Evolutionary conservation across 2,329 filamentous ascomycete species (phyloP).

Genomic region (Pochonia chlamydosporia): DNA sequence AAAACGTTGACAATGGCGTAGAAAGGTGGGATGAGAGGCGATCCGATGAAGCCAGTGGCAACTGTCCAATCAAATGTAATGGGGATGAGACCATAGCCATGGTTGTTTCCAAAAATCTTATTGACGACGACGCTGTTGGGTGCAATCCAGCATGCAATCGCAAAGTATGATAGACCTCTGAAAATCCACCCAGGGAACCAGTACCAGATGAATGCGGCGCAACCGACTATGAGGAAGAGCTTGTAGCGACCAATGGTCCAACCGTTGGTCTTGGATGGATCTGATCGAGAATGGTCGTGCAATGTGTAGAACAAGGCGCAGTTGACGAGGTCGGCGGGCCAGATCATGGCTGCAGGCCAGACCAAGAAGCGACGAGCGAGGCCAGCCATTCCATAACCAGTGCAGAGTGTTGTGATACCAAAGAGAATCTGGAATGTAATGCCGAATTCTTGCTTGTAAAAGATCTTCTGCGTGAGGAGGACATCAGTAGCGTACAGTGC

Average conservation of each 20-base stretch:
- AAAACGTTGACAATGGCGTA: conserved; percentile 51
- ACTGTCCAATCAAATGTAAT: conserved; percentile 52
- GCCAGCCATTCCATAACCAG: conserved; percentile 53
- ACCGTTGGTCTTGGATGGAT: conserved; percentile 47
- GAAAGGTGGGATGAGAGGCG: conserved; percentile 47
- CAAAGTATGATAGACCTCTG: conserved; percentile 56
- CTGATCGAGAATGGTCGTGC: conserved; percentile 38
- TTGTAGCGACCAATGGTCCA: conserved; percentile 60
- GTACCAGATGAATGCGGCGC: conserved; percentile 48
- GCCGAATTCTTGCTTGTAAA: conserved; percentile 50
- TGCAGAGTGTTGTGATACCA: conserved; percentile 48
- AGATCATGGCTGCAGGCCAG: conserved; percentile 52
- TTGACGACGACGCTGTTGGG: conserved; percentile 55
- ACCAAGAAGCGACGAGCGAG: conserved; percentile 48
- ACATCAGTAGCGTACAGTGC: conserved; percentile 51
- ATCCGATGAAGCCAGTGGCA: conserved; percentile 42
- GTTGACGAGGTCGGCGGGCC: conserved; percentile 50
- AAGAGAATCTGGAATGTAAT: conserved; percentile 50
- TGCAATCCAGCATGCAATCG: conserved; percentile 57
- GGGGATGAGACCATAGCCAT: conserved; percentile 53
- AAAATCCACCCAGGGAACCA: conserved; percentile 60
- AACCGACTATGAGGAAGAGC: conserved; percentile 54
- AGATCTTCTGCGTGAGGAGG: conserved; percentile 45
- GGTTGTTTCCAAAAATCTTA: conserved; percentile 55
- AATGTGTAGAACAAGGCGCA: conserved; percentile 45